phyloP scores from a whole-genome alignment of 1,139 yeast genomes.

The Geotrichum klebahnii region DNA sequence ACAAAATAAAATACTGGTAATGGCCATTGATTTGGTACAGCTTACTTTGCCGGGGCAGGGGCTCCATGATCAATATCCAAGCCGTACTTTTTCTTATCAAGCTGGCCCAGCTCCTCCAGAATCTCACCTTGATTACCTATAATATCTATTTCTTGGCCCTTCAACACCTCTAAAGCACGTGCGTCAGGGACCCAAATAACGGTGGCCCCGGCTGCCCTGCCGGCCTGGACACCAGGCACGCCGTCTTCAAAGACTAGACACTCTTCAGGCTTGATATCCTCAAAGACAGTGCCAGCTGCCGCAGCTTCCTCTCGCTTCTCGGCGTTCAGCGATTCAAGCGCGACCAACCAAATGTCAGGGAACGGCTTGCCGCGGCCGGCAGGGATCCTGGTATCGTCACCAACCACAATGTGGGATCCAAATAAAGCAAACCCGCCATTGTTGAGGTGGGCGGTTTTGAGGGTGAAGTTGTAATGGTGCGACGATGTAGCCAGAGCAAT shows the following conservation, averaged over 20 bases:
- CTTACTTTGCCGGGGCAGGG: too few species aligned
- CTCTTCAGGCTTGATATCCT: constrained; percentile 46
- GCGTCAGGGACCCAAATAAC: constrained; percentile 92
- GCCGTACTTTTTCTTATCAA: constrained; percentile 52
- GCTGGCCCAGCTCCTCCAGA: constrained; percentile 49
- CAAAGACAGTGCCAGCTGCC: neutral
- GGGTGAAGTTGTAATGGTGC: constrained; percentile 51
- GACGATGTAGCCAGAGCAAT: constrained; percentile 94
- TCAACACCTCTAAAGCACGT: constrained; percentile 56
- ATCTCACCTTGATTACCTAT: constrained; percentile 57
- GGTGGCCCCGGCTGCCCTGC: constrained; percentile 74
- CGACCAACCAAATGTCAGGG: constrained; percentile 88
- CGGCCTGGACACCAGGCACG: constrained; percentile 80
- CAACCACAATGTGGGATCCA: constrained; percentile 68
- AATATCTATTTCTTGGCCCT: constrained; percentile 42
- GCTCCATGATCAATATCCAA: constrained; percentile 20
- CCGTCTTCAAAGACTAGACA: constrained; percentile 94
- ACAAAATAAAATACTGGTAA: too few species aligned
- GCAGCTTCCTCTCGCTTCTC: constrained; percentile 32
- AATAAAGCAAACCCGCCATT: constrained; percentile 57
- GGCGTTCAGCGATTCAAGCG: constrained; percentile 63
- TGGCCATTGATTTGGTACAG: too few species aligned
- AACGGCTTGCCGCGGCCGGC: constrained; percentile 85
- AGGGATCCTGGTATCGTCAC: constrained; percentile 81
- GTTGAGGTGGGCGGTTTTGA: constrained; percentile 66